A percentile compares a stretch with the other conserved stretches of the same genome.
Conservation (phyloP, 2,329 filamentous ascomycete genomes). For the Hypoxylon sp. region DNA sequence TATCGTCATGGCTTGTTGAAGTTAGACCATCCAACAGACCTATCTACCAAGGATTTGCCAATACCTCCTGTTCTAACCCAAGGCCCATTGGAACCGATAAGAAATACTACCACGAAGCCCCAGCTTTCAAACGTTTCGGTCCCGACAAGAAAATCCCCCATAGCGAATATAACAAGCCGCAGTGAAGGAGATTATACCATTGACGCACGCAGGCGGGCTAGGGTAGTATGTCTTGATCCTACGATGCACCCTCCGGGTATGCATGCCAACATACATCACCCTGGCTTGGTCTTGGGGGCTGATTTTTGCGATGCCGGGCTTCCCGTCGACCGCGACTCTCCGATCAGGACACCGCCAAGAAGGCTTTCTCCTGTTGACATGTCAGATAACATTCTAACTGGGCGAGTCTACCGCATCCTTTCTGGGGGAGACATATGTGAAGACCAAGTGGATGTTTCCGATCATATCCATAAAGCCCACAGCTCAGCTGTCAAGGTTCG, state of each 20-base stretch:
- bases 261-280: conserved; percentile 37
- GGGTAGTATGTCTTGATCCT: conserved; percentile 40
- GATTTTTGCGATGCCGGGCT: conserved; percentile 42
- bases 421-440: conserved; percentile 38
- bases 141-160: conserved; percentile 31
- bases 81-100: conserved; percentile 12
- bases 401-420: conserved; percentile 35
- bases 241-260: conserved; percentile 38
- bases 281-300: conserved; percentile 35
- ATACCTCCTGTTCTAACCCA: conserved; percentile 50
- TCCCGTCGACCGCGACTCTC: conserved; percentile 37
- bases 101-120: conserved; percentile 17
- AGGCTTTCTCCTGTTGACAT: conserved; percentile 17
- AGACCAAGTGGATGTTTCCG: conserved; percentile 39
- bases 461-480: conserved; percentile 40
- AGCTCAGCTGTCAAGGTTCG: conserved; percentile 42
- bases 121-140: conserved; percentile 21
- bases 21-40: conserved; percentile 25
- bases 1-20: conserved; percentile 50
- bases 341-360: conserved; percentile 38
- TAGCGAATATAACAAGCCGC: conserved; percentile 8
- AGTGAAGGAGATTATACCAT: conserved; percentile 1
- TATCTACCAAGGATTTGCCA: conserved; percentile 47
- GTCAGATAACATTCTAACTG: conserved; percentile 22
- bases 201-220: conserved; percentile 14